Evolutionary conservation across 768 basidiomycete genomes (phyloP).

Genomic region (Tulasnella sp.): DNA sequence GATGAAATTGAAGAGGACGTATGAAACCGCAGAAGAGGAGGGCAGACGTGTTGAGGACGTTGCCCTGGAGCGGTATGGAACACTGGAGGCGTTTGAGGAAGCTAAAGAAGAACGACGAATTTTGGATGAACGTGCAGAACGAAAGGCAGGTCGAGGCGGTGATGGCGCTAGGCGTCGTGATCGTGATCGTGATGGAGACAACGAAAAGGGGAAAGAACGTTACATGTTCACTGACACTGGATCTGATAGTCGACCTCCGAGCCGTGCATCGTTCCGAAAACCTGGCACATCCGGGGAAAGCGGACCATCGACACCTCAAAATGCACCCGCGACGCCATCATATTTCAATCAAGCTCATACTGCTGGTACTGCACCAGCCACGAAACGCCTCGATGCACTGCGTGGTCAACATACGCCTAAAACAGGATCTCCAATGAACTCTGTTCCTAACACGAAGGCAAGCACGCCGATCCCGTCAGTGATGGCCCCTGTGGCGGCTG

Average conservation of each 20-base stretch:
- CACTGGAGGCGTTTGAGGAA: slow-evolving; percentile 73
- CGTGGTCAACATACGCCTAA: slow-evolving; percentile 39
- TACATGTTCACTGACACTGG: slow-evolving; percentile 28
- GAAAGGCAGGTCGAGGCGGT: slow-evolving; percentile 31
- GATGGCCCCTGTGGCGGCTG: slow-evolving; percentile 54
- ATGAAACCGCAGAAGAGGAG: slow-evolving; percentile 84
- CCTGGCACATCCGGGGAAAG: slow-evolving; percentile 51
- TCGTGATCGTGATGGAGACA: slow-evolving; percentile 25
- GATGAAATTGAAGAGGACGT: slow-evolving; percentile 85
- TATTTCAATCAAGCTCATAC: no score
- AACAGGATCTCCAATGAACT: neutral
- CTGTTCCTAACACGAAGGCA: slow-evolving; percentile 21
- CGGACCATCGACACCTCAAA: slow-evolving; percentile 42
- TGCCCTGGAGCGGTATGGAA: slow-evolving; percentile 79
- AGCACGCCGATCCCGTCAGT: slow-evolving; percentile 85
- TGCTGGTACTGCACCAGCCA: slow-evolving; percentile 28
- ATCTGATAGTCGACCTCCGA: slow-evolving; percentile 41
- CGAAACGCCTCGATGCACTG: slow-evolving; percentile 47
- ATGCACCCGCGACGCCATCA: slow-evolving; percentile 23
- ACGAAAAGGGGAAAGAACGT: slow-evolving; percentile 27
- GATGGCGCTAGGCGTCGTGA: slow-evolving; percentile 27
- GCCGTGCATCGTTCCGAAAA: slow-evolving; percentile 74
- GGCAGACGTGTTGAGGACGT: slow-evolving; percentile 57
- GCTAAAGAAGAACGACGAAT: slow-evolving; percentile 76
- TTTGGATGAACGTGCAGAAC: slow-evolving; percentile 67